These are phyloP conservation scores for Alloascoidea hylecoeti DNA, from an alignment of 805 yeast species.

Conservation along the genomic window DNA sequence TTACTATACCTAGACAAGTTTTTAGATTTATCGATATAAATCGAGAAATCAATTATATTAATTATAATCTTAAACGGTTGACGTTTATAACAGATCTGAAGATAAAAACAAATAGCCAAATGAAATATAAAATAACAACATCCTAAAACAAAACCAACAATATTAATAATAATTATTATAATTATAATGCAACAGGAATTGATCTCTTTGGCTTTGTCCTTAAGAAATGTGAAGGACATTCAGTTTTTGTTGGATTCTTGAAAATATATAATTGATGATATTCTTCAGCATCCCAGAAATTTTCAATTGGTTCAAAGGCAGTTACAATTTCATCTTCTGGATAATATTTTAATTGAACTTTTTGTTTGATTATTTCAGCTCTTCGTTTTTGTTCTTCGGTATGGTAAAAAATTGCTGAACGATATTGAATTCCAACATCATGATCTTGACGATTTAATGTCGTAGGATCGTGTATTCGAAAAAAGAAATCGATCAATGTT, in stretches of 20 bases:
- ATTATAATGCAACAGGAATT: too few relatives aligned
- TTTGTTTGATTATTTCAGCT: conserved; percentile 16
- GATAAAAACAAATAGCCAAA: too few relatives aligned
- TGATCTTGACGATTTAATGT: conserved; percentile 57
- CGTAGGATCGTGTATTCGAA: conserved; percentile 72
- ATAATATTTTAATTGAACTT: conserved; percentile 52
- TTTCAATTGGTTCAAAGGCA: conserved; percentile 38
- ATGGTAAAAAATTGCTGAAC: conserved; percentile 45
- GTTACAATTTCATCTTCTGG: conserved; percentile 49
- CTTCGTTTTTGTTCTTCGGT: conserved; percentile 25
- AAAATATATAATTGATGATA: conserved; percentile 61
- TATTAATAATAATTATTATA: too few relatives aligned
- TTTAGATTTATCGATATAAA: too few relatives aligned
- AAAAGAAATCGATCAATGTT: conserved; percentile 53
- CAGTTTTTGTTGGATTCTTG: conserved; percentile 58
- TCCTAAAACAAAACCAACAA: too few relatives aligned
- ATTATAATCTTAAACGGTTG: too few relatives aligned
- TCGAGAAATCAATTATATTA: too few relatives aligned
- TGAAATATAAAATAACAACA: too few relatives aligned
- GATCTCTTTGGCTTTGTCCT: conserved; percentile 41
- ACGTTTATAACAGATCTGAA: too few relatives aligned
- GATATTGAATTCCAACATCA: conserved; percentile 62
- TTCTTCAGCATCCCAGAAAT: conserved; percentile 67
- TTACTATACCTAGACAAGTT: too few relatives aligned
- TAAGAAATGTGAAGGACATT: conserved; percentile 62